A percentile compares a stretch with the other conserved stretches of the same genome.
Evolutionary conservation across 1,284 basidiomycete genomes (phyloP).

Genomic region (Ganoderma multipileum): DNA sequence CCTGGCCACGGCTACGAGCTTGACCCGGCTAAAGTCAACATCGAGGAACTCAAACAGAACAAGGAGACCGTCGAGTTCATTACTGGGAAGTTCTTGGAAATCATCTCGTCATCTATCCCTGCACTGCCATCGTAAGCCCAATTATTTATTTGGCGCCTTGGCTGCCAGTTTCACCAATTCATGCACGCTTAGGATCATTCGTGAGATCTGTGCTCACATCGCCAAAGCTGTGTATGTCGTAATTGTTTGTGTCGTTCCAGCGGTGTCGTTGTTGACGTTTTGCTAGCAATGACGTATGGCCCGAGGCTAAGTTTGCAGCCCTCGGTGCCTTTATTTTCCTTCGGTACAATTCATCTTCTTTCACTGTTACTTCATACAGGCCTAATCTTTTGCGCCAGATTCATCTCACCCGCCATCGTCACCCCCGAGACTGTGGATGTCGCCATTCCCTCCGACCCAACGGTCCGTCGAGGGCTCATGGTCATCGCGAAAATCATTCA

Average conservation of each 20-base stretch:
- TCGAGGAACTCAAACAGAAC: conserved; percentile 74
- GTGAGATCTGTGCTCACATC: conserved; percentile 88
- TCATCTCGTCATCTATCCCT: conserved; percentile 76
- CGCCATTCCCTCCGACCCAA: conserved; percentile 68
- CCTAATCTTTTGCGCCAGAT: conserved; percentile 47
- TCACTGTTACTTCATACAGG: too few species aligned
- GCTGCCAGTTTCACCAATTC: not conserved
- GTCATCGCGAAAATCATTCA: conserved; percentile 92
- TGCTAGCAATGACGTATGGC: conserved; percentile 70
- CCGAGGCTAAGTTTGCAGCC: conserved; percentile 85
- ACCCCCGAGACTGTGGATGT: conserved; percentile 87
- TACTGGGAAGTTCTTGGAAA: conserved; percentile 77
- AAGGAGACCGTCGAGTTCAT: conserved; percentile 77
- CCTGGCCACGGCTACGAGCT: conserved; percentile 81
- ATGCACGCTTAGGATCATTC: conserved; percentile 74
- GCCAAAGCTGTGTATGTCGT: conserved; percentile 77
- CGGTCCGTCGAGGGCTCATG: conserved; percentile 78
- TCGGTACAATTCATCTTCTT: conserved; percentile 52
- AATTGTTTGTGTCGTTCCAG: conserved; percentile 1
- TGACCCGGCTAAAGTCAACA: conserved; percentile 70
- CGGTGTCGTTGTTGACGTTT: conserved; percentile 9
- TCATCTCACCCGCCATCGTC: conserved; percentile 88
- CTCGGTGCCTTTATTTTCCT: conserved; percentile 93
- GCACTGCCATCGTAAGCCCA: conserved; percentile 75
- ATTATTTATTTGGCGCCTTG: not conserved